phyloP scores from a whole-genome alignment of 1,139 yeast species.

The Zygosaccharomyces pseudobailii region DNA sequence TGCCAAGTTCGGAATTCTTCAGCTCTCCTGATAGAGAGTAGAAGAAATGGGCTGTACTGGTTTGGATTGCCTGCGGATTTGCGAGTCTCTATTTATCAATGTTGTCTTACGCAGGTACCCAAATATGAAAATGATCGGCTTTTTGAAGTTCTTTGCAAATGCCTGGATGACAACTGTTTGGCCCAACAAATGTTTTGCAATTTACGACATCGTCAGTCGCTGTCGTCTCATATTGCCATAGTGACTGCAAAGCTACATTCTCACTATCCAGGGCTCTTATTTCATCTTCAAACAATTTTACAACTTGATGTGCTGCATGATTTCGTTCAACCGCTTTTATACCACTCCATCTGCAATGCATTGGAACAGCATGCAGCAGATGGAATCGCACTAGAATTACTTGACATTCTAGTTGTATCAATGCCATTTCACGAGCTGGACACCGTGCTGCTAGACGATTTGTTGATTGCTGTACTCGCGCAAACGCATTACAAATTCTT shows the following conservation, averaged over 20 bases:
- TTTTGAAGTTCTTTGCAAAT: constrained; percentile 3
- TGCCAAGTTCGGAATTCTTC: constrained; percentile 4
- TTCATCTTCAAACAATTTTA: constrained; percentile 10
- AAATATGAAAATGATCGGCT: not conserved
- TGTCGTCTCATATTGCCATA: constrained; percentile 1
- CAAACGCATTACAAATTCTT: constrained; percentile 13
- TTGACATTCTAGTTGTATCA: constrained; percentile 12
- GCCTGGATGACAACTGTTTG: constrained; percentile 4
- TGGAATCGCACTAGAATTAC: constrained; percentile 10
- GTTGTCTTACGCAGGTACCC: constrained; percentile 6
- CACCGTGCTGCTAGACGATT: constrained; percentile 9
- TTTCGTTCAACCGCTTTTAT: constrained; percentile 11
- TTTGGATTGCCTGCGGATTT: constrained; percentile 14
- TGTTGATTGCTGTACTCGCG: constrained; percentile 7
- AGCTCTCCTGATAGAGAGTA: constrained; percentile 7
- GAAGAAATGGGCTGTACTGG: constrained; percentile 10
- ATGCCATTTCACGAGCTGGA: constrained; percentile 9
- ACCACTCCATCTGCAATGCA: constrained; percentile 5
- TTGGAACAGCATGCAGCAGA: constrained; percentile 6
- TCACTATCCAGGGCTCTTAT: constrained; percentile 11
- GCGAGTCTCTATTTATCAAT: constrained; percentile 6
- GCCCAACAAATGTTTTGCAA: constrained; percentile 8
- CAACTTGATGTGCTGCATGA: constrained; percentile 8
- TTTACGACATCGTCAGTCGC: not conserved
- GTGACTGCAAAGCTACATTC: constrained; percentile 7